Evolutionary conservation across 2,329 filamentous ascomycete genomes (phyloP).

Genomic region (Diaporthe ilicicola): DNA sequence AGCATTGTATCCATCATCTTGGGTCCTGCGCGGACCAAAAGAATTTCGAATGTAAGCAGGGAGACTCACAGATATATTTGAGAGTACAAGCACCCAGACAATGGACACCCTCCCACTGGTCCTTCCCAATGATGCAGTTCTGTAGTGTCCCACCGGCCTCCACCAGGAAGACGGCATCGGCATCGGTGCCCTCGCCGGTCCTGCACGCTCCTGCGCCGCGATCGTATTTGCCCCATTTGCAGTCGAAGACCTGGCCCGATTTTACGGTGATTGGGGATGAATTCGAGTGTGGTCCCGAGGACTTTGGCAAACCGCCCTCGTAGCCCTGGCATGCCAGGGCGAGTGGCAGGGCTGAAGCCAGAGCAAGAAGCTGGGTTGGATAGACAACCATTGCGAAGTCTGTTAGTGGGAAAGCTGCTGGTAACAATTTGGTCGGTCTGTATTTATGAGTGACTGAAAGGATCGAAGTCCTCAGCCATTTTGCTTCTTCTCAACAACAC

Average conservation of each 20-base stretch:
- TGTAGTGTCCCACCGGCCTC: constrained; percentile 51
- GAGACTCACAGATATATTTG: constrained; percentile 45
- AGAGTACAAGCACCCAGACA: constrained; percentile 54
- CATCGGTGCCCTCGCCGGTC: constrained; percentile 48
- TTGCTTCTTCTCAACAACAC: not conserved
- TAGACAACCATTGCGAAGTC: not conserved
- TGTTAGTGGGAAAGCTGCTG: not conserved
- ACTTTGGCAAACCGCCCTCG: not conserved
- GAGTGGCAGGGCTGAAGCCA: not conserved
- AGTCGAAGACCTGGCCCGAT: constrained; percentile 44
- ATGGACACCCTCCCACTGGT: constrained; percentile 56
- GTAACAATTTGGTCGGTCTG: not conserved
- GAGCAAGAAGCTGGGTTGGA: not conserved
- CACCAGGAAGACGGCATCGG: constrained; percentile 54
- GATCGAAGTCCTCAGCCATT: not conserved
- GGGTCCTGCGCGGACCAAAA: no score
- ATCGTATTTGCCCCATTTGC: constrained; percentile 48
- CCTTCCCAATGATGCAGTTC: constrained; percentile 56
- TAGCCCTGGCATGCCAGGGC: constrained; percentile 17
- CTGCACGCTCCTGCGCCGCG: constrained; percentile 51
- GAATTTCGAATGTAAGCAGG: not conserved
- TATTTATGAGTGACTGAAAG: not conserved
- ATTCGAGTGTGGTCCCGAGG: not conserved
- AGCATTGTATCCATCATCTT: not conserved
- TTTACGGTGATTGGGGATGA: constrained; percentile 29